A percentile compares a stretch with the other conserved stretches of the same genome.
Conservation (phyloP, 2,329 filamentous ascomycete species). For the Capronia americana region DNA sequence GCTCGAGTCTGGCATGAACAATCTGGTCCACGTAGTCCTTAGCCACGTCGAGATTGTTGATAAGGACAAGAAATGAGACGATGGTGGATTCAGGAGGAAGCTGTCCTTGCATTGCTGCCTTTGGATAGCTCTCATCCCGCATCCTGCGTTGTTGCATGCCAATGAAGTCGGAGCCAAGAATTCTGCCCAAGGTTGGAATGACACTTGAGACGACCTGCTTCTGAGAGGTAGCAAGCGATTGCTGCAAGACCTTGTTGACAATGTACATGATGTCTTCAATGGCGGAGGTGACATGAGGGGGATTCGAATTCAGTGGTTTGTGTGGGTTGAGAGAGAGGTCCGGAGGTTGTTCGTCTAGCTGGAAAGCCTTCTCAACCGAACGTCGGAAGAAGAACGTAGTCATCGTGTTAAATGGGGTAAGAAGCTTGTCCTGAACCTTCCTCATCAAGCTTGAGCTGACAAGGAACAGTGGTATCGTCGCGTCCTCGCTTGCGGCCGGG, state of each 20-base stretch:
- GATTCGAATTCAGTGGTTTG: conserved; percentile 74
- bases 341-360: conserved; percentile 85
- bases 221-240: conserved; percentile 85
- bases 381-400: conserved; percentile 96
- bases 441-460: conserved; percentile 77
- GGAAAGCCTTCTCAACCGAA: conserved; percentile 96
- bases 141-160: conserved; percentile 98
- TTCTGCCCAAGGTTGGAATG: conserved; percentile 76
- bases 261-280: conserved; percentile 99
- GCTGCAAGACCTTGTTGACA: conserved; percentile 86
- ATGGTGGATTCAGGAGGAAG: conserved; percentile 88
- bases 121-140: conserved; percentile 93
- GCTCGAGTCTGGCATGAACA: conserved; percentile 69
- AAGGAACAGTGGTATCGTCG: conserved; percentile 75
- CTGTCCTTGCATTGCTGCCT: conserved; percentile 75
- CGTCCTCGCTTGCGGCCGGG: conserved; percentile 58
- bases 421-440: conserved; percentile 77
- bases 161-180: conserved; percentile 88
- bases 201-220: conserved; percentile 77
- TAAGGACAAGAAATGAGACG: conserved; percentile 85
- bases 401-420: conserved; percentile 85
- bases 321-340: conserved; percentile 78
- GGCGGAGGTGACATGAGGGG: conserved; percentile 90
- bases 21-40: conserved; percentile 91
- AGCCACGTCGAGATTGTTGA: conserved; percentile 93